Evolutionary conservation across 208 protist genomes (phyloP).

Genomic region (Naegleria lovaniensis): DNA sequence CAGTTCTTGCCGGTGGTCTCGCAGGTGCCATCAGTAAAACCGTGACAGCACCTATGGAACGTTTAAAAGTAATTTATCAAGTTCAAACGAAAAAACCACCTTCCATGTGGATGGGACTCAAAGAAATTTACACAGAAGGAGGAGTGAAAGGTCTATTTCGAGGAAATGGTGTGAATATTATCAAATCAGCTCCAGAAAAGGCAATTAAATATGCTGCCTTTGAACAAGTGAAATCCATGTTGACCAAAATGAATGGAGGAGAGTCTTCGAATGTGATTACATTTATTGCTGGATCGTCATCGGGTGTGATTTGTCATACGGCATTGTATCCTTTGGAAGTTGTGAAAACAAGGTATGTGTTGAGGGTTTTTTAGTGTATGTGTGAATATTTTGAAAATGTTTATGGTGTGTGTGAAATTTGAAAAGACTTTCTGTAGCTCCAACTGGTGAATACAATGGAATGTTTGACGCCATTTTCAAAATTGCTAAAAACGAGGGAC

Average conservation of each 20-base stretch:
- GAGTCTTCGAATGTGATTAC: neutral
- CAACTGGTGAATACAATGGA: neutral
- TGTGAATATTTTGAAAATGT: too few species aligned
- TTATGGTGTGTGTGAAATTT: too few species aligned
- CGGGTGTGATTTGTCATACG: constrained; percentile 70
- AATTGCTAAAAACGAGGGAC: neutral
- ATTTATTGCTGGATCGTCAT: constrained; percentile 65
- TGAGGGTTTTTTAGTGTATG: too few species aligned
- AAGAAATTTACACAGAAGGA: neutral
- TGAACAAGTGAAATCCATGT: neutral
- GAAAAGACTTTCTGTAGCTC: neutral
- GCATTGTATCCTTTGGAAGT: constrained; percentile 77
- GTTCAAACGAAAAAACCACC: constrained; percentile 18
- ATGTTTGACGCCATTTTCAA: neutral
- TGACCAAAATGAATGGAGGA: neutral
- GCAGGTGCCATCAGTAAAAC: neutral
- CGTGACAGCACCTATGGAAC: constrained; percentile 3
- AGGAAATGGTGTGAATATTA: constrained; percentile 23
- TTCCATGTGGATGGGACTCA: neutral
- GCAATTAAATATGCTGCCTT: neutral
- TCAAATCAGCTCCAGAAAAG: constrained; percentile 17
- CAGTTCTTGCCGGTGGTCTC: neutral
- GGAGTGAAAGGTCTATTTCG: constrained; percentile 13
- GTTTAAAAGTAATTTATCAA: constrained; percentile 28
- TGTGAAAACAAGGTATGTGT: constrained; percentile 69